Evolutionary conservation across 2,329 filamentous ascomycete species (phyloP).

Genomic region (Colletotrichum paranaense): DNA sequence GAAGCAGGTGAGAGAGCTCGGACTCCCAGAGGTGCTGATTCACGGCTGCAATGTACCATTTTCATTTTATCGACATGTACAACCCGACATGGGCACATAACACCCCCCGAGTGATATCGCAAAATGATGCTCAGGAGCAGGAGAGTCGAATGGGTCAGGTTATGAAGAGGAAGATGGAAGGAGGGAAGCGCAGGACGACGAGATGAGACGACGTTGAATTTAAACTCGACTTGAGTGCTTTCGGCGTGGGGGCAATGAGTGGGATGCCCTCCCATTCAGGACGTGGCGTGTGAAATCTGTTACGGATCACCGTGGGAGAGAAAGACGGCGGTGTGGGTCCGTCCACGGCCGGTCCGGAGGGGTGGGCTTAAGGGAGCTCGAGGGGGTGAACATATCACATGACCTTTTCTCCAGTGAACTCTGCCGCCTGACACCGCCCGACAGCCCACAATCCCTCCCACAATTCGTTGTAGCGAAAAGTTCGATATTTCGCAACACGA

Average conservation of each 20-base stretch:
- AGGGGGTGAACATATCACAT: conserved; percentile 6
- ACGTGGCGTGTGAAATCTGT: conserved; percentile 30
- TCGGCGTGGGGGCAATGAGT: conserved; percentile 34
- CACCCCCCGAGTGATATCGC: conserved; percentile 35
- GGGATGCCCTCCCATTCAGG: conserved; percentile 32
- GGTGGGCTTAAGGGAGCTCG: not conserved
- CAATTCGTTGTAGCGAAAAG: conserved; percentile 55
- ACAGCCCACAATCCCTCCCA: conserved; percentile 55
- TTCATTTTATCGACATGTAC: not conserved
- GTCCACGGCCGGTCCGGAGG: not conserved
- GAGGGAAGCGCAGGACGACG: not conserved
- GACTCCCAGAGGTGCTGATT: not conserved
- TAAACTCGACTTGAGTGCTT: conserved; percentile 35
- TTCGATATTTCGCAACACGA: conserved; percentile 53
- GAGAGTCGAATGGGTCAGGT: conserved; percentile 10
- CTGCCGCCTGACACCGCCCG: conserved; percentile 52
- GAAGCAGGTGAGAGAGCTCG: not conserved
- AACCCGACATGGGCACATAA: not conserved
- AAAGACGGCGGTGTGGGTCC: not conserved
- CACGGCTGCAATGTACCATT: not conserved
- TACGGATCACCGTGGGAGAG: conserved; percentile 28
- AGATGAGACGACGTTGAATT: conserved; percentile 39
- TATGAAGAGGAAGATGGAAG: conserved; percentile 1
- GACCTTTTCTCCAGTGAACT: conserved; percentile 36
- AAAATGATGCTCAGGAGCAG: conserved; percentile 34